These are phyloP conservation scores for Linum trigynum DNA, from an alignment of 345 rosid species.

Conservation along the genomic window DNA sequence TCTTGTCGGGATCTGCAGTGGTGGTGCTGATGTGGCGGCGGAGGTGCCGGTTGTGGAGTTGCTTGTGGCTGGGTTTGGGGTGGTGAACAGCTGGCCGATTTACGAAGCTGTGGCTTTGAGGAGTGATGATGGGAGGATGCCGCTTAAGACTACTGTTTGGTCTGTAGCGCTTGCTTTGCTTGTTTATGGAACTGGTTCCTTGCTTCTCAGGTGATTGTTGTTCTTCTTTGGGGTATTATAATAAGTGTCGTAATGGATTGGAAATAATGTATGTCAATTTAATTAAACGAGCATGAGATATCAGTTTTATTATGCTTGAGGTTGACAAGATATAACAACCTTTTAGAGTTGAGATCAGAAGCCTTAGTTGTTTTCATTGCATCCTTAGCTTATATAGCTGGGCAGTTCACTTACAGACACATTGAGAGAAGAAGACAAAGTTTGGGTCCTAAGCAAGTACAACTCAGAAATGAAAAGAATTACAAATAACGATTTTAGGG, in stretches of 20 bases:
- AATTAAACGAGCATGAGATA: not conserved
- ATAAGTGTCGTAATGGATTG: not conserved
- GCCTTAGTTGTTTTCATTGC: no score
- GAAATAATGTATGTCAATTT: no score
- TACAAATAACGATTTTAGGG: no score
- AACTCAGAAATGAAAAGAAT: no score
- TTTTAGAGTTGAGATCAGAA: no score
- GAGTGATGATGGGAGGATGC: not conserved
- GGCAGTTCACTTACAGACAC: no score
- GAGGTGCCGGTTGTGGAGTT: not conserved
- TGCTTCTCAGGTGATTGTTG: slow-evolving; percentile 10
- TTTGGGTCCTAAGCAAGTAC: no score
- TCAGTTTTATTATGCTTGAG: slow-evolving; percentile 1
- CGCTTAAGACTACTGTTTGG: not conserved
- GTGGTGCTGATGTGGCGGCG: no score
- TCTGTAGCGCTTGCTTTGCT: not conserved
- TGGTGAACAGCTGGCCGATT: slow-evolving; percentile 3
- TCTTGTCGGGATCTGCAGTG: not conserved
- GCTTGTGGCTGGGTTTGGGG: not conserved
- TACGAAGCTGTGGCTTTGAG: slow-evolving; percentile 5
- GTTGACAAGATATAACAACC: no score
- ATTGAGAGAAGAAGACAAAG: no score
- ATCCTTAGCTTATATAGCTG: no score
- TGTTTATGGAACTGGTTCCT: not conserved
- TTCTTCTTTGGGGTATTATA: slow-evolving; percentile 18